These are phyloP conservation scores for Blakeslea trispora DNA, from an alignment of 371 early-diverging fungal species.

Conservation along the genomic window DNA sequence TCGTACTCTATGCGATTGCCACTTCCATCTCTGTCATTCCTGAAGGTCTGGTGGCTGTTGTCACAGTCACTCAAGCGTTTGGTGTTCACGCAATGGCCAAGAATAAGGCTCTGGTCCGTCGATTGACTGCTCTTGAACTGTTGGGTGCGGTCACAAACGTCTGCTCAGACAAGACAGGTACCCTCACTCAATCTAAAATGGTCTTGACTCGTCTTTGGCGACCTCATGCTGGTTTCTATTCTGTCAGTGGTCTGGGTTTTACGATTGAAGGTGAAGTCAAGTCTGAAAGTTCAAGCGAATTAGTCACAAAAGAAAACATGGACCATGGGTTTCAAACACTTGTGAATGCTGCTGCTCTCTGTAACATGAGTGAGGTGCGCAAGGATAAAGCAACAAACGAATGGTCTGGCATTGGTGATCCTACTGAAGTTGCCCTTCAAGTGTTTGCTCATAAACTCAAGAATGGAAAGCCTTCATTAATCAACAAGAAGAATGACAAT, in stretches of 20 bases:
- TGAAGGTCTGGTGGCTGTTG: conserved; percentile 92
- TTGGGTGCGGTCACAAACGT: conserved; percentile 91
- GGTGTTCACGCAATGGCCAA: conserved; percentile 90
- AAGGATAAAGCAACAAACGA: conserved; percentile 59
- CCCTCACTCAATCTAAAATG: conserved; percentile 93
- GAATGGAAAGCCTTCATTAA: conserved; percentile 64
- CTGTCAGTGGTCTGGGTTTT: conserved; percentile 65
- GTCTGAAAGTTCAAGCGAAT: conserved; percentile 19
- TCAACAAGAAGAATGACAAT: conserved; percentile 20
- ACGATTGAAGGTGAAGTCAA: conserved; percentile 36
- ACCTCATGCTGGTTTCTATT: conserved; percentile 63
- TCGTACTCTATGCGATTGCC: conserved; percentile 75
- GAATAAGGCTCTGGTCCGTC: conserved; percentile 81
- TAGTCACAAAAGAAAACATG: conserved; percentile 36
- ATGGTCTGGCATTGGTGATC: conserved; percentile 81
- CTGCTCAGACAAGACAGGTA: conserved; percentile 97
- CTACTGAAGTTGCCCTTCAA: conserved; percentile 80
- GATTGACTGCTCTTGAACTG: conserved; percentile 87
- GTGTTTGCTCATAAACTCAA: conserved; percentile 76
- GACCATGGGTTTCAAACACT: conserved; percentile 39
- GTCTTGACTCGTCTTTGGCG: conserved; percentile 76
- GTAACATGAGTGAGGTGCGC: conserved; percentile 74
- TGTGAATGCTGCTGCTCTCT: conserved; percentile 61
- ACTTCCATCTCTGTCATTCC: conserved; percentile 95
- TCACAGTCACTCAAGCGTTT: conserved; percentile 89